Conservation (phyloP, 768 basidiomycete genomes). For the Tulasnella sp. region DNA sequence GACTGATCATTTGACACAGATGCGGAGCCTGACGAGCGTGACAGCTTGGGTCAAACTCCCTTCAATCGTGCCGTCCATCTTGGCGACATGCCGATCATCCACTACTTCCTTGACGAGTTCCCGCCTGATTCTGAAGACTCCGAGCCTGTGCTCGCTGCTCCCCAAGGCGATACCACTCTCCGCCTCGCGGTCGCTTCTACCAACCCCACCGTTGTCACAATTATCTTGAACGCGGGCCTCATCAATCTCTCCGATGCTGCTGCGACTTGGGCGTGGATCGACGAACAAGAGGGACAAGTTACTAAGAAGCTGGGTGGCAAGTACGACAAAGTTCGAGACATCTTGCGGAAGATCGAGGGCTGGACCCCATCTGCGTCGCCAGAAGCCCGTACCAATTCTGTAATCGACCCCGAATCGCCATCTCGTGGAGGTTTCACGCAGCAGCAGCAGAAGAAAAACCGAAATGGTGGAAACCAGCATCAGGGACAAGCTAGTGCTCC, state of each 20-base stretch:
- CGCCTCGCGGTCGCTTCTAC: constrained; percentile 50
- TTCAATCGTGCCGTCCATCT: constrained; percentile 56
- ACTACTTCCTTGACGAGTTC: constrained; percentile 55
- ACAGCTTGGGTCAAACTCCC: constrained; percentile 49
- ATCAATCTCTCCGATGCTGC: constrained; percentile 43
- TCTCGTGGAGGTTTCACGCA: neutral
- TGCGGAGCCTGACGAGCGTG: constrained; percentile 64
- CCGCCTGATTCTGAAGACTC: constrained; percentile 48
- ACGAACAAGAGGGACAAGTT: neutral
- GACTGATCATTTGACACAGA: constrained; percentile 35
- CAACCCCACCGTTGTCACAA: constrained; percentile 57
- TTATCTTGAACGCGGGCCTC: constrained; percentile 53
- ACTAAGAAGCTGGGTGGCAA: constrained; percentile 31
- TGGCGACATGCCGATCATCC: constrained; percentile 47
- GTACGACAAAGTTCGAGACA: constrained; percentile 44
- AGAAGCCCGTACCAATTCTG: neutral
- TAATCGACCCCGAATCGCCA: neutral
- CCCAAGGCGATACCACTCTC: constrained; percentile 21
- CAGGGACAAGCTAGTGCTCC: neutral
- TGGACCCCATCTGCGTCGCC: constrained; percentile 42
- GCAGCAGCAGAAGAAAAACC: neutral
- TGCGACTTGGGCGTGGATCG: constrained; percentile 43
- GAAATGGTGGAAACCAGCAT: neutral
- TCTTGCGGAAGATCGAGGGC: constrained; percentile 46
- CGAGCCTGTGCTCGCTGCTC: constrained; percentile 41